phyloP scores from a whole-genome alignment of 2,329 filamentous ascomycete species.

The Calonectria leucothoes region DNA sequence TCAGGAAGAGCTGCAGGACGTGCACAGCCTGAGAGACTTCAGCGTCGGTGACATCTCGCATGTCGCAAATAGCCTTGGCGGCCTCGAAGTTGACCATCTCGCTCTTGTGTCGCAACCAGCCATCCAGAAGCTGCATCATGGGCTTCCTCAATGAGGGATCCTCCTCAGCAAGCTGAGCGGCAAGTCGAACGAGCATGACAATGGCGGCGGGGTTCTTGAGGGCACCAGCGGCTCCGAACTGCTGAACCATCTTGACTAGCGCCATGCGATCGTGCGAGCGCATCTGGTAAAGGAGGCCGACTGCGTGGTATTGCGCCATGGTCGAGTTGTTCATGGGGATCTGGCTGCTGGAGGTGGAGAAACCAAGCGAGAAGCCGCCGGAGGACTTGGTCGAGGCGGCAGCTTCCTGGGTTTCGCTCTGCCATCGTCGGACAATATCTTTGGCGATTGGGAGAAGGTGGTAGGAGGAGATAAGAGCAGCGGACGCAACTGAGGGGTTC shows the following conservation, averaged over 20 bases:
- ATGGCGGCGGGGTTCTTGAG: constrained; percentile 96
- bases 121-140: constrained; percentile 97
- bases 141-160: constrained; percentile 89
- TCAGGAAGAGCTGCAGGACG: constrained; percentile 95
- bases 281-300: constrained; percentile 98
- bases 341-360: constrained; percentile 81
- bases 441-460: constrained; percentile 96
- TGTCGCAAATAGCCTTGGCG: constrained; percentile 96
- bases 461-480: constrained; percentile 95
- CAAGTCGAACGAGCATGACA: constrained; percentile 91
- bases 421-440: constrained; percentile 96
- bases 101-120: constrained; percentile 97
- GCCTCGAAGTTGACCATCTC: constrained; percentile 99
- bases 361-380: constrained; percentile 90
- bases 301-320: constrained; percentile 98
- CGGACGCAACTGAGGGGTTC: constrained; percentile 96
- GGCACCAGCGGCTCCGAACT: constrained; percentile 90
- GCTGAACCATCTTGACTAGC: constrained; percentile 99
- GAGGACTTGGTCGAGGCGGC: constrained; percentile 91
- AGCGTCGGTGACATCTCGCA: constrained; percentile 91
- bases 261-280: constrained; percentile 98
- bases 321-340: constrained; percentile 91
- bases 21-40: constrained; percentile 95
- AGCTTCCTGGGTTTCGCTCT: constrained; percentile 97
- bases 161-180: constrained; percentile 93